These are phyloP conservation scores for Nothophoma quercina DNA, from an alignment of 2,329 filamentous ascomycete genomes.

Conservation along the genomic window DNA sequence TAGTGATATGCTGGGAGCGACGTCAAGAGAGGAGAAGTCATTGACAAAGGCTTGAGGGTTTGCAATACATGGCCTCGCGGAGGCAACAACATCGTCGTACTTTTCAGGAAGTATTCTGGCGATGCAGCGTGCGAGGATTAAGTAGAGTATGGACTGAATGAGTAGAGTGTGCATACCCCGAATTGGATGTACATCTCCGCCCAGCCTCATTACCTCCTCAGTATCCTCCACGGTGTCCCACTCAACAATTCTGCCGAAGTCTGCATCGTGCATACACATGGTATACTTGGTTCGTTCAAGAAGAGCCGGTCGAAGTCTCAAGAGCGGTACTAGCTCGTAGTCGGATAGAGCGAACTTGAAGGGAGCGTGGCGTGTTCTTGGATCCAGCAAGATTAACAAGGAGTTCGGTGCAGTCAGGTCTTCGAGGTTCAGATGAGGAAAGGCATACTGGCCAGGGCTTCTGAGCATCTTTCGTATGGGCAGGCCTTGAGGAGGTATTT, in stretches of 20 bases:
- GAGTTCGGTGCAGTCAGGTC: conserved; percentile 57
- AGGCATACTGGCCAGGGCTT: conserved; percentile 49
- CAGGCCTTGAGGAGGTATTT: not conserved
- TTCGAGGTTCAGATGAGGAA: conserved; percentile 65
- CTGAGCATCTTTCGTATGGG: conserved; percentile 14
- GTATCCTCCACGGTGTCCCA: not conserved
- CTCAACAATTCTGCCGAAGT: not conserved
- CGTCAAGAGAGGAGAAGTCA: too few species aligned
- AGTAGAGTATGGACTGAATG: too few species aligned
- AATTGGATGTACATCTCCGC: not conserved
- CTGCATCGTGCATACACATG: not conserved
- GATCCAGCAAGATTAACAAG: conserved; percentile 60
- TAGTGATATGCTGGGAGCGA: too few species aligned
- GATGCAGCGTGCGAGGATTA: too few species aligned
- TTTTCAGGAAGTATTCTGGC: too few species aligned
- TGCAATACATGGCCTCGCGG: too few species aligned
- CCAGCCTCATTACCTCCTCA: not conserved
- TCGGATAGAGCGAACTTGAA: conserved; percentile 59
- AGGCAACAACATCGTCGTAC: too few species aligned
- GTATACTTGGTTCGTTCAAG: not conserved
- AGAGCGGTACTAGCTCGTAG: conserved; percentile 35
- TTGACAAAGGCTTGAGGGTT: too few species aligned
- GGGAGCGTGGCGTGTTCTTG: conserved; percentile 59
- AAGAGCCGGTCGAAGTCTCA: conserved; percentile 23
- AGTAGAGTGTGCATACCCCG: too few species aligned